phyloP scores from a whole-genome alignment of 371 early-diverging fungal genomes.

The Fennellomyces sp. region DNA sequence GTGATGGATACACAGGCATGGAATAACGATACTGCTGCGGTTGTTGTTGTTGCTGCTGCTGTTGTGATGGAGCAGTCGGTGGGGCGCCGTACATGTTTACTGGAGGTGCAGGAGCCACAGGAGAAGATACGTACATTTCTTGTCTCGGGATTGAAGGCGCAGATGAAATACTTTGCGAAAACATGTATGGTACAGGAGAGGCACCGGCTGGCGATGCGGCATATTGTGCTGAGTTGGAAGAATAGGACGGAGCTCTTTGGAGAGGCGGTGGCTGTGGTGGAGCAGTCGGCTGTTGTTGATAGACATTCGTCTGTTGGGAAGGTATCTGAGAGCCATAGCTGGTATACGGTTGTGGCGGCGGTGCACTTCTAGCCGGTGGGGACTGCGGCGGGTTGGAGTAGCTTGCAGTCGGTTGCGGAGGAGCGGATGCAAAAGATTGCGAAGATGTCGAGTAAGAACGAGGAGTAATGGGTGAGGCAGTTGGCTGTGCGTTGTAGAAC shows the following conservation, averaged over 20 bases:
- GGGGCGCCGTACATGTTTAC: background rate
- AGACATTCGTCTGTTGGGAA: background rate
- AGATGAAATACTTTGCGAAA: background rate
- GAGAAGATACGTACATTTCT: background rate
- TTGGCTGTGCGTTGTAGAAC: background rate
- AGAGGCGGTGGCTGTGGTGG: background rate
- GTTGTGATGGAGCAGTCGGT: background rate
- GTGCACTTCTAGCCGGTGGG: background rate
- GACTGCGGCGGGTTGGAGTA: background rate
- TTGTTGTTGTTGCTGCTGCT: background rate
- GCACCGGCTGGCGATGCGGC: background rate
- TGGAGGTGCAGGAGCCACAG: background rate
- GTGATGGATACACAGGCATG: background rate
- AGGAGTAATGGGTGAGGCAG: conserved; percentile 1
- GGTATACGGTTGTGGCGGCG: conserved; percentile 1
- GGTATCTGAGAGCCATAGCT: background rate
- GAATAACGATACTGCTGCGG: background rate
- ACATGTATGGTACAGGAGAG: conserved; percentile 1
- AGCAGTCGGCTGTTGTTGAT: background rate
- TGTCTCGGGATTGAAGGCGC: background rate
- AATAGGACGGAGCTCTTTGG: conserved; percentile 5
- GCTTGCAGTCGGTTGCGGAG: background rate
- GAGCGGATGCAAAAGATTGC: background rate
- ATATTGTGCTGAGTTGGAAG: background rate
- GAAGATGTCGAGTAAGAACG: background rate